These are phyloP conservation scores for Populus trichocarpa DNA, from an alignment of 441 rosid species.

Conservation along the genomic window DNA sequence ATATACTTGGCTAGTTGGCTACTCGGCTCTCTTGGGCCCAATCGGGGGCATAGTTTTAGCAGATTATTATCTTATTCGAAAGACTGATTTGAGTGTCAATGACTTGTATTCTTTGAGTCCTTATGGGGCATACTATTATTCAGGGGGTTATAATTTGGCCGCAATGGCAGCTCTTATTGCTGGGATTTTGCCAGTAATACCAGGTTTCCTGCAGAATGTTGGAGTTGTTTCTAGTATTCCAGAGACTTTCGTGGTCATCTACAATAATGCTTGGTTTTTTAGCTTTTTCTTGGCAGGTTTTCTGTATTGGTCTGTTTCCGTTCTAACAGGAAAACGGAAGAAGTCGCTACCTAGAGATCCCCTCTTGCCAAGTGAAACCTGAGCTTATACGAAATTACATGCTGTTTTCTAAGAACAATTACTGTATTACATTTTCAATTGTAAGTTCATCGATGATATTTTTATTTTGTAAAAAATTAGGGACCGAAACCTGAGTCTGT, in stretches of 20 bases:
- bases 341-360: constrained; percentile 35
- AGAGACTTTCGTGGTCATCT: constrained; percentile 42
- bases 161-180: constrained; percentile 55
- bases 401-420: neutral
- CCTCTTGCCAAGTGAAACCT: constrained; percentile 34
- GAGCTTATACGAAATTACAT: neutral
- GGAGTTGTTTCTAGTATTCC: constrained; percentile 42
- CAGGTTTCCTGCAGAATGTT: constrained; percentile 71
- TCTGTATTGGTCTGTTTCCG: constrained; percentile 52
- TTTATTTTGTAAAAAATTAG: neutral
- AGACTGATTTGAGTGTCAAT: constrained; percentile 35
- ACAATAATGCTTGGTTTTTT: constrained; percentile 88
- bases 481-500: too few relatives aligned
- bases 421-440: neutral
- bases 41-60: constrained; percentile 68
- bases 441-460: neutral
- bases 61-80: constrained; percentile 68
- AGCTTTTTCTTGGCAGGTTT: constrained; percentile 68
- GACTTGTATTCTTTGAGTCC: constrained; percentile 65
- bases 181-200: constrained; percentile 78
- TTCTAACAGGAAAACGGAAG: constrained; percentile 33
- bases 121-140: constrained; percentile 56
- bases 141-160: constrained; percentile 57
- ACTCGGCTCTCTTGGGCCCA: constrained; percentile 86
- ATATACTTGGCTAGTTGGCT: constrained; percentile 89